Percentiles rank a stretch among this genome's conserved stretches.
phyloP scores from a whole-genome alignment of 1,284 basidiomycete species.

The Pyrrhoderma lamaoense region DNA sequence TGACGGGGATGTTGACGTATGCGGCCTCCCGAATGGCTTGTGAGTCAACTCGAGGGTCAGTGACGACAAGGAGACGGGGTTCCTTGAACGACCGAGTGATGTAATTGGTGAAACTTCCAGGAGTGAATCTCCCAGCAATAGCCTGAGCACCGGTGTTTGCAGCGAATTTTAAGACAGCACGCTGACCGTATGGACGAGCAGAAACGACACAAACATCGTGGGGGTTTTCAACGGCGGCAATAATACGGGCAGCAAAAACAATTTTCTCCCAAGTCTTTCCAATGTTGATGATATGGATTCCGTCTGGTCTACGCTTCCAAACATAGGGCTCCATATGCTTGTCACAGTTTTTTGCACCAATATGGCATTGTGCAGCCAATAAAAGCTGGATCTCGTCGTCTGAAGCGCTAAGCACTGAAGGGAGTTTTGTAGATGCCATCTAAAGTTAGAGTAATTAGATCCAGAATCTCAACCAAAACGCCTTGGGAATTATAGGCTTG shows the following conservation, averaged over 20 bases:
- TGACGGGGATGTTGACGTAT: constrained; percentile 99
- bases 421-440: constrained; percentile 76
- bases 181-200: constrained; percentile 97
- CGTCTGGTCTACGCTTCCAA: constrained; percentile 94
- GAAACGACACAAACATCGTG: constrained; percentile 98
- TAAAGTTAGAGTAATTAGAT: too few species aligned
- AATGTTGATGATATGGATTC: constrained; percentile 95
- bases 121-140: constrained; percentile 98
- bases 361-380: constrained; percentile 92
- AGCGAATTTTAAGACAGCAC: constrained; percentile 97
- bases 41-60: constrained; percentile 98
- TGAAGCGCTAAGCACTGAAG: constrained; percentile 86
- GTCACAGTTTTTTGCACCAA: constrained; percentile 98
- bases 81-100: constrained; percentile 99
- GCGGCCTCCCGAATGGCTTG: constrained; percentile 99
- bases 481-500: too few species aligned
- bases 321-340: constrained; percentile 98
- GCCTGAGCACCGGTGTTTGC: constrained; percentile 97
- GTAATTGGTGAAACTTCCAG: constrained; percentile 99
- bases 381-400: constrained; percentile 97
- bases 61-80: constrained; percentile 95
- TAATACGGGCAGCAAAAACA: constrained; percentile 89
- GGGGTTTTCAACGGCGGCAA: constrained; percentile 95
- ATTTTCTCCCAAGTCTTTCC: constrained; percentile 99
- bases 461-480: too few species aligned